phyloP scores from a whole-genome alignment of 2,329 filamentous ascomycete genomes.

The Fusarium sterilihyphosum region DNA sequence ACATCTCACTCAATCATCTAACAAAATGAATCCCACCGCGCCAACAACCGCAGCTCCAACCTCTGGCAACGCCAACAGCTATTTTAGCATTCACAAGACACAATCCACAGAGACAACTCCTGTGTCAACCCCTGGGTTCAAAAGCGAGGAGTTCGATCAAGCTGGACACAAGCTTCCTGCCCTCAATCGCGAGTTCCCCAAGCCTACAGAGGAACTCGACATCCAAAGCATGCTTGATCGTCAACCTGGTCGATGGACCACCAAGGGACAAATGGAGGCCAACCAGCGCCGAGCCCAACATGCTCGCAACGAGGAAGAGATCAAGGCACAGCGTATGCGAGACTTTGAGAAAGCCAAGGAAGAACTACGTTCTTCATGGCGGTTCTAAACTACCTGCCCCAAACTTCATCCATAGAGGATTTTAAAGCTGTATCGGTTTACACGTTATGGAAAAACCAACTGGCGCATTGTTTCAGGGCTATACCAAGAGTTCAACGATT shows the following conservation, averaged over 20 bases:
- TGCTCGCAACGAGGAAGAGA: conserved; percentile 35
- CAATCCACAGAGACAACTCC: conserved; percentile 38
- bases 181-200: conserved; percentile 52
- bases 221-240: conserved; percentile 56
- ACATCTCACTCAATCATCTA: neutral
- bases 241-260: conserved; percentile 55
- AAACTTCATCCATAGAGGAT: neutral
- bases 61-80: conserved; percentile 26
- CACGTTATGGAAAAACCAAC: conserved; percentile 5
- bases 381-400: conserved; percentile 4
- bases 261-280: conserved; percentile 49
- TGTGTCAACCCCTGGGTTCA: conserved; percentile 34
- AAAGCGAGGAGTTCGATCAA: conserved; percentile 19
- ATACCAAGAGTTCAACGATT: conserved; percentile 39
- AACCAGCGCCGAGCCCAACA: conserved; percentile 44
- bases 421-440: neutral
- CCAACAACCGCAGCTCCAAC: conserved; percentile 24
- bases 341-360: conserved; percentile 60
- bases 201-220: conserved; percentile 52
- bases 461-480: conserved; percentile 30
- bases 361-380: conserved; percentile 52
- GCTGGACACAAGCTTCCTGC: conserved; percentile 46
- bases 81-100: conserved; percentile 36
- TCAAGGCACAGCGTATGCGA: conserved; percentile 49
- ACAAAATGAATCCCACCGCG: conserved; percentile 18